Evolutionary conservation across 352 stramenopile genomes (phyloP), one percentile per base, ranked within the genome.

Genomic region (Globisporangium spiculum): DNA sequence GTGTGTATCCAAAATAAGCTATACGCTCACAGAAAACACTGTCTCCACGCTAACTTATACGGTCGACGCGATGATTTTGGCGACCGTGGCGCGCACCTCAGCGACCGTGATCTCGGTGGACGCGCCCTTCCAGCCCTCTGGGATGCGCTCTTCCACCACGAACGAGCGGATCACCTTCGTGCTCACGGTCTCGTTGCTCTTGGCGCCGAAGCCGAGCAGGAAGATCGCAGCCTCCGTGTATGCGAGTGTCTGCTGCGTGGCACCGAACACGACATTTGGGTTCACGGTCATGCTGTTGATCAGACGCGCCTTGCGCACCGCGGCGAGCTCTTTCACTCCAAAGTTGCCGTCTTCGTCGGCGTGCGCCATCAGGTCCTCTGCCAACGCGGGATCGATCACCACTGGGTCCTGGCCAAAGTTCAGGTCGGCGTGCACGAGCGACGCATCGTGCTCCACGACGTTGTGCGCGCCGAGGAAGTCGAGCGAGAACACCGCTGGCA

Each of bases 391-490:
- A 3, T 56, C 50, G 50, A 56, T 30, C 22, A 30, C 50, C 7
- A 24, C 50, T 16, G 50, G 50, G n/a, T 56, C 50, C 22, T 56
- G 50, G 4, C 50, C 50, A 30, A 56, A 32, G 50, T 56, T 18
- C 50, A 56, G 50, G 50, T n/a, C 50, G 1, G 7, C 7, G n/a
- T 56, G 50, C n/a, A 56, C 50, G 50, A 56, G 50, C 50, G 84
- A 92, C n/a, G 82, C 82, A 61, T 91, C 82, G 63, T 91, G 83
- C 56, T 92, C 84, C 26, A 91, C 78, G 7, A 80, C 73, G 50
- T 84, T 78, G 76, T 88, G 82, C 20, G 75, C 65, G 6, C 75
- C 66, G 9, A 92, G 65, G 54, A 86, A 76, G 1, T 77, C 72
- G 10, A 92, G 76, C 9, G 77, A 81, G 57, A 91, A 80, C 34